Evolutionary conservation across 805 yeast genomes (phyloP), one percentile per base, ranked within the genome.

Genomic region (Schwanniomyces yamadae): DNA sequence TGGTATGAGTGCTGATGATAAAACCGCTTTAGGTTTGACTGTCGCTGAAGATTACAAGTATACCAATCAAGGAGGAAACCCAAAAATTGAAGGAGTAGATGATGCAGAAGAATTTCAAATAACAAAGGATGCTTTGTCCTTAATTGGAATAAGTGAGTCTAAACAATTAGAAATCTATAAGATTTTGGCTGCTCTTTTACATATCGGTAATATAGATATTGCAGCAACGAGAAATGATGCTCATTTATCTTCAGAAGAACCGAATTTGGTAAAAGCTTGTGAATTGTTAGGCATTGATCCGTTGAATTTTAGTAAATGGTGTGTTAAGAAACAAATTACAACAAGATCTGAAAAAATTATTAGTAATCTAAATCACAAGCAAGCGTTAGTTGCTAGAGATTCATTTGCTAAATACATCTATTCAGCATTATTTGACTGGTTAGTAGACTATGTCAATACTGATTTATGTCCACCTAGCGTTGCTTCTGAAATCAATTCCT

Each of bases 331-430:
- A 57, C 97, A 90, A 62, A 87, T 93, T 46, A 76, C 77, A 16
- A 90, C 96, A n/a, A 76, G 97, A 58, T 80, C 89, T 8, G 98
- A 93, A 62, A 90, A 87, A 60, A 90, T 91, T 55, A 80, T 82
- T 31, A 82, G 95, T 16, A 88, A 84, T 56, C 71, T 91, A 54
- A 86, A 76, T 50, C 84, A 79, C 57, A 78, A 78, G 50, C 95
- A 90, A 57, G 95, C 98, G 6, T 50, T 78, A 17, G 96, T 90
- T 20, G 91, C 96, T 10, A 80, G 96, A 55, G 98, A 91, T 63
- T 93, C 99, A n/a, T 95, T 91, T 36, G 88, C 98, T 33, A 91
- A 91, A 60, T 91, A 83, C 59, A 83, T 93, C 33, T 91, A 93
- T 64, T 80, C 97, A 3, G 85, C 95, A 2, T 65, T 93, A 42